Evolutionary conservation across 1,284 basidiomycete genomes (phyloP), one percentile per base, ranked within the genome.

Genomic region (Sutorius eximius): DNA sequence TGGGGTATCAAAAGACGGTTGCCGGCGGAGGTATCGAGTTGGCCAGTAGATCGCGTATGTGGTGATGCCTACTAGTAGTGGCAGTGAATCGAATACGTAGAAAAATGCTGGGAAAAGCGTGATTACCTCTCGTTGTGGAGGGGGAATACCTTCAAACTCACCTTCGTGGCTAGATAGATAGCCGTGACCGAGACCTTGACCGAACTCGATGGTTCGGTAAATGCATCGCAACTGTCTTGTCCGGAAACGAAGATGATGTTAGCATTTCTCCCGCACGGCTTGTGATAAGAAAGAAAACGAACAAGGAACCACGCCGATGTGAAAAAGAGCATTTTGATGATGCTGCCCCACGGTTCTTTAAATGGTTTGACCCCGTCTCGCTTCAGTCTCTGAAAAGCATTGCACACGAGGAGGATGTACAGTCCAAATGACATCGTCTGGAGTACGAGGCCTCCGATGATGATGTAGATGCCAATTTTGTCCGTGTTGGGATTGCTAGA

Each of bases 81-180:
- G 69, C 13, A 74, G 61, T 1, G 75, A 72, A 56, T 80, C 77
- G 37, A 79, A 69, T 6, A 70, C 63, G 48, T 78, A 74, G 60
- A 78, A 42, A 9, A 36, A 36, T 7, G 8, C 34, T 36, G 34
- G 8, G 12, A 36, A n/a, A 36, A 36, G 34, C 3, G 34, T 10
- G 34, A n/a, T 36, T 4, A 36, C 4, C 16, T 7, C 16, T 34
- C 16, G 15, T 37, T 37, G 8, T 22, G 2, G 20, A 13, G 20
- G 20, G 13, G 1, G 20, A n/a, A n/a, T 27, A 41, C 13, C 33
- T 34, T 34, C 15, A 9, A 13, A 24, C 41, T 8, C 13, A 65
- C 66, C 62, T 63, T 77, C 75, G 59, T 75, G 73, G 5, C 70
- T 70, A 5, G 67, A 55, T 10, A 78, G 65, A 56, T 75, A 75